Conservation (phyloP, 2,329 filamentous ascomycete species). For the Penicillium vulpinum region DNA sequence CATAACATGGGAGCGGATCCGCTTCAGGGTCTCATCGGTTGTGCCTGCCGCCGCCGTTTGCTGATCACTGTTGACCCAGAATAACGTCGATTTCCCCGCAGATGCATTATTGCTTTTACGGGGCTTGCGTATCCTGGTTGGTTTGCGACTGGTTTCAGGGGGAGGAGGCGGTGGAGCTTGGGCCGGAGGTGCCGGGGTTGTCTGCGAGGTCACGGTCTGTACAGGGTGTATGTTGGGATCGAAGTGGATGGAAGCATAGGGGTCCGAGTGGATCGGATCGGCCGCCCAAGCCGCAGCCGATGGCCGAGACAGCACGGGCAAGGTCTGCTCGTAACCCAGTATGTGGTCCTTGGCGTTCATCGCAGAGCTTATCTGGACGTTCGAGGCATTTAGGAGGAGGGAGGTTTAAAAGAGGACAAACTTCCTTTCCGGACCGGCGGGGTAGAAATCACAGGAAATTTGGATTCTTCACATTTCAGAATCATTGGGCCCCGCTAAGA, state of each 20-base stretch:
- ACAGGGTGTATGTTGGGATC: slow-evolving; percentile 4
- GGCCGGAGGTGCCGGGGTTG: not conserved
- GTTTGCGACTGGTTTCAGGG: slow-evolving; percentile 17
- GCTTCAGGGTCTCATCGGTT: slow-evolving; percentile 42
- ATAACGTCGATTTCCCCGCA: slow-evolving; percentile 37
- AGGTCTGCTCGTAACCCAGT: slow-evolving; percentile 27
- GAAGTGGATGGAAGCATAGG: slow-evolving; percentile 8
- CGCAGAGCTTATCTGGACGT: slow-evolving; percentile 1
- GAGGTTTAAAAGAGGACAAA: slow-evolving; percentile 1
- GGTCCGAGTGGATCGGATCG: slow-evolving; percentile 18
- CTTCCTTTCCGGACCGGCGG: slow-evolving; percentile 13
- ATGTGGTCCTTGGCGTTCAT: slow-evolving; percentile 34
- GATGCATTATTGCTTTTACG: slow-evolving; percentile 35
- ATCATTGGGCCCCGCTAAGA: slow-evolving; percentile 19
- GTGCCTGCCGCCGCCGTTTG: slow-evolving; percentile 40
- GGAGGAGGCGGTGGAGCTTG: slow-evolving; percentile 5
- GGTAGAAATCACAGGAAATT: slow-evolving; percentile 10
- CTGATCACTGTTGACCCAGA: slow-evolving; percentile 43
- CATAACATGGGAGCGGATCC: slow-evolving; percentile 47
- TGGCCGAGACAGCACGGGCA: slow-evolving; percentile 31
- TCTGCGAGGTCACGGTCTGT: not conserved
- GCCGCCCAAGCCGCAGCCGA: slow-evolving; percentile 18
- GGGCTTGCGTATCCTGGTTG: slow-evolving; percentile 35
- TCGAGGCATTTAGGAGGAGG: not conserved
- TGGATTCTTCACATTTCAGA: slow-evolving; percentile 19